These are phyloP conservation scores for Geotrichum klebahnii DNA, from an alignment of 1,139 yeast species.

Conservation along the genomic window DNA sequence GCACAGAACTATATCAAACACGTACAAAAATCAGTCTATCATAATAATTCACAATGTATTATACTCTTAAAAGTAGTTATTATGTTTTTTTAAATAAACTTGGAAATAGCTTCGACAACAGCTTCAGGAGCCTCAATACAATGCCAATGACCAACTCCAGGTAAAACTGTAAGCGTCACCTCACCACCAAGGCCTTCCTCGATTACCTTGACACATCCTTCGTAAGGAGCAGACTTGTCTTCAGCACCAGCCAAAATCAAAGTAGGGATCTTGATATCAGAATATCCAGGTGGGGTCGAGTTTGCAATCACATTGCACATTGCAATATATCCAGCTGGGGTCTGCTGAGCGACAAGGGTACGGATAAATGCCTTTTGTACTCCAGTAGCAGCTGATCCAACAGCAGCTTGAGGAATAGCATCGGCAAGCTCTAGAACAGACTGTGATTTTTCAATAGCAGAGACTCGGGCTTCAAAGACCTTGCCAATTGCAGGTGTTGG, in stretches of 20 bases:
- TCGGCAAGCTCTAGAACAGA: constrained; percentile 29
- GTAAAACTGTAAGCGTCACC: constrained; percentile 23
- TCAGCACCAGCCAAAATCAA: constrained; percentile 33
- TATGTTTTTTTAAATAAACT: constrained; percentile 3
- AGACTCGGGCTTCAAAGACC: constrained; percentile 29
- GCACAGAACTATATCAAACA: too few species aligned
- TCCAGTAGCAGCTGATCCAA: constrained; percentile 29
- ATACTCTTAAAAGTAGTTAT: too few species aligned
- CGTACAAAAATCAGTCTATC: too few species aligned
- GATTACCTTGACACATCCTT: constrained; percentile 32
- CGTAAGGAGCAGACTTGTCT: constrained; percentile 35
- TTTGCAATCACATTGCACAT: constrained; percentile 34
- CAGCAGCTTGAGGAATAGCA: constrained; percentile 31
- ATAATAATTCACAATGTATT: too few species aligned
- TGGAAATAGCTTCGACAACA: constrained; percentile 16
- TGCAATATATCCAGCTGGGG: constrained; percentile 33
- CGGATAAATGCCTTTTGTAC: constrained; percentile 33
- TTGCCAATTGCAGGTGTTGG: constrained; percentile 28
- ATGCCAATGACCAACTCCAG: constrained; percentile 37
- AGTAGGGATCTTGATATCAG: constrained; percentile 26
- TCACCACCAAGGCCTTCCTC: constrained; percentile 23
- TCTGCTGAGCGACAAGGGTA: constrained; percentile 30
- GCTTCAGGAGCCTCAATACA: constrained; percentile 31
- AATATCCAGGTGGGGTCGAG: constrained; percentile 29
- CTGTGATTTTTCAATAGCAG: constrained; percentile 23